phyloP scores from a whole-genome alignment of 106 monocot species.

The Hemerocallis citrina region DNA sequence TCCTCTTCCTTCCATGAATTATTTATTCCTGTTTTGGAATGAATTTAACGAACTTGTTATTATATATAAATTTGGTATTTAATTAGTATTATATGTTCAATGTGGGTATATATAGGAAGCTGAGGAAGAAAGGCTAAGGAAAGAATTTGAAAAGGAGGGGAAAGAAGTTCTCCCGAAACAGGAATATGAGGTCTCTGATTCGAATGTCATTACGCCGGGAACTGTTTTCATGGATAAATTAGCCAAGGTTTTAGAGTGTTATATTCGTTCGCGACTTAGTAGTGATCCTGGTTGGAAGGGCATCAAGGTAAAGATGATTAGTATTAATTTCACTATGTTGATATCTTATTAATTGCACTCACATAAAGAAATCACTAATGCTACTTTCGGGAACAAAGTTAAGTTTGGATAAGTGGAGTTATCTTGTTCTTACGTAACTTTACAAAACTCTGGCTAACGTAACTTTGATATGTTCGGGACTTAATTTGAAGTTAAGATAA shows the following conservation, averaged over 20 bases:
- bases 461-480: too few species aligned
- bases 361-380: too few species aligned
- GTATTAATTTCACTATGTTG: background rate
- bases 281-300: slow-evolving; percentile 45
- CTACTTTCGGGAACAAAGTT: too few species aligned
- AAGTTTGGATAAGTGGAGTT: too few species aligned
- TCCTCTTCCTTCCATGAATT: too few species aligned
- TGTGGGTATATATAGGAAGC: slow-evolving; percentile 23
- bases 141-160: slow-evolving; percentile 12
- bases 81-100: background rate
- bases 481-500: too few species aligned
- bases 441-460: too few species aligned
- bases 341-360: background rate
- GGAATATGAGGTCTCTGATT: slow-evolving; percentile 19
- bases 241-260: slow-evolving; percentile 33
- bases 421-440: too few species aligned
- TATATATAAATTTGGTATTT: background rate
- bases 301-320: slow-evolving; percentile 23
- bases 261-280: slow-evolving; percentile 35
- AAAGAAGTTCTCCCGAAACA: slow-evolving; percentile 9
- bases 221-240: slow-evolving; percentile 53
- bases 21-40: too few species aligned
- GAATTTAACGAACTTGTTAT: background rate
- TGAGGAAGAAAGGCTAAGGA: slow-evolving; percentile 21
- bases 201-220: slow-evolving; percentile 56